A percentile compares a stretch with the other conserved stretches of the same genome.
Evolutionary conservation across 2,329 filamentous ascomycete species (phyloP).

Genomic region (Boeremia lycopersici): DNA sequence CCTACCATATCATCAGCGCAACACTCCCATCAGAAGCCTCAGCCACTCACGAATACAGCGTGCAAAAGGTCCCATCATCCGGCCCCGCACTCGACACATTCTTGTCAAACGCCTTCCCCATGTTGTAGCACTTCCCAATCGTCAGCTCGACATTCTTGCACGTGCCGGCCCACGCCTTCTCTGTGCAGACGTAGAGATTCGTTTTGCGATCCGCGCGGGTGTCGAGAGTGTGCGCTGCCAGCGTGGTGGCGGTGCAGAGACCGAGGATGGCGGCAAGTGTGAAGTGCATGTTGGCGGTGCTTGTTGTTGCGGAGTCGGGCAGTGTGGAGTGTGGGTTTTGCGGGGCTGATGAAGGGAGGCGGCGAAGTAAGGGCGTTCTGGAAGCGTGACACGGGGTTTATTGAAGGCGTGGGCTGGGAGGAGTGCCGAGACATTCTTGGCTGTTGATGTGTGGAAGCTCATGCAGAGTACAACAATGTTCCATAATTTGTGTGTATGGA

Average conservation of each 20-base stretch:
- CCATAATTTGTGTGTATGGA: no score
- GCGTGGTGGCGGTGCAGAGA: not conserved
- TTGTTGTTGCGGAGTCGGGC: not conserved
- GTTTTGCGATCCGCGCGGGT: conserved; percentile 8
- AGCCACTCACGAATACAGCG: conserved; percentile 26
- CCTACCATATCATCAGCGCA: conserved; percentile 7
- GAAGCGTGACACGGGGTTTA: not conserved
- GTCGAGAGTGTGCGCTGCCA: not conserved
- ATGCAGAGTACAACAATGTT: no score
- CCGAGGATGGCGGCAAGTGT: not conserved
- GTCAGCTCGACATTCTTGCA: conserved; percentile 25
- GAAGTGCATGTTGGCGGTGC: not conserved
- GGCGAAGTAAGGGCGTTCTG: conserved; percentile 6
- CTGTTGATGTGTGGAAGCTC: not conserved
- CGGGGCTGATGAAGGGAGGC: not conserved
- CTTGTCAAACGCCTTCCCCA: conserved; percentile 13
- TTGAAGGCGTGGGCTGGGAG: not conserved
- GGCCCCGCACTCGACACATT: conserved; percentile 28
- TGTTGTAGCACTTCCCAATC: conserved; percentile 15
- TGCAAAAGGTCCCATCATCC: conserved; percentile 31
- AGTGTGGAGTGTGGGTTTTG: not conserved
- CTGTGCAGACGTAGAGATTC: conserved; percentile 27
- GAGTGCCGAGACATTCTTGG: not conserved
- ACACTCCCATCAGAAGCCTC: no score
- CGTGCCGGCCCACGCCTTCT: conserved; percentile 20